phyloP scores from a whole-genome alignment of 2,329 filamentous ascomycete genomes.

The Chrysosporium keratinophilum region DNA sequence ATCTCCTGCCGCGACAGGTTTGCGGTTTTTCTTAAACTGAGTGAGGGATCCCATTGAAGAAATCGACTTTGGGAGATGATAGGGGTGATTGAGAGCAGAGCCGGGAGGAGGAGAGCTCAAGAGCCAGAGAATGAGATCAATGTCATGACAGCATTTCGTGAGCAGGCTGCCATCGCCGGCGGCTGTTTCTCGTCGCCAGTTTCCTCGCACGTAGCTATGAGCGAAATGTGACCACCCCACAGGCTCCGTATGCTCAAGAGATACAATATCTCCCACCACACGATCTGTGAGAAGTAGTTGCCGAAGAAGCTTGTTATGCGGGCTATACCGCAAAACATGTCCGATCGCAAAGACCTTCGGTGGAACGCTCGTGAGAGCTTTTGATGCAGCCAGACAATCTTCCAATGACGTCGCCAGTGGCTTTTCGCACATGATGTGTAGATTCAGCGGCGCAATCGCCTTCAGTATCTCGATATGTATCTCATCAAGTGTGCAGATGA shows the following conservation, averaged over 20 bases:
- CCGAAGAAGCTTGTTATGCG: constrained; percentile 78
- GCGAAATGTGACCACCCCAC: constrained; percentile 95
- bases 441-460: constrained; percentile 54
- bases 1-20: constrained; percentile 60
- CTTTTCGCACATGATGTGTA: constrained; percentile 94
- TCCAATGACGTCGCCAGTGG: constrained; percentile 69
- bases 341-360: constrained; percentile 71
- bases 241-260: constrained; percentile 83
- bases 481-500: constrained; percentile 74
- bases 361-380: constrained; percentile 20
- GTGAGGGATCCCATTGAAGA: constrained; percentile 66
- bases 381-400: constrained; percentile 66
- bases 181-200: constrained; percentile 74
- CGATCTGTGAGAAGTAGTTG: constrained; percentile 64
- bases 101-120: constrained; percentile 59
- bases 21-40: constrained; percentile 64
- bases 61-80: constrained; percentile 67
- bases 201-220: constrained; percentile 81
- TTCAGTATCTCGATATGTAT: constrained; percentile 74
- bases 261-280: constrained; percentile 73
- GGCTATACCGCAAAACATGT: constrained; percentile 86
- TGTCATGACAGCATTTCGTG: constrained; percentile 93
- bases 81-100: constrained; percentile 31
- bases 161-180: constrained; percentile 67
- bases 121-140: constrained; percentile 87